phyloP scores from a whole-genome alignment of 2,329 filamentous ascomycete genomes.

The Ustilaginoidea virens region DNA sequence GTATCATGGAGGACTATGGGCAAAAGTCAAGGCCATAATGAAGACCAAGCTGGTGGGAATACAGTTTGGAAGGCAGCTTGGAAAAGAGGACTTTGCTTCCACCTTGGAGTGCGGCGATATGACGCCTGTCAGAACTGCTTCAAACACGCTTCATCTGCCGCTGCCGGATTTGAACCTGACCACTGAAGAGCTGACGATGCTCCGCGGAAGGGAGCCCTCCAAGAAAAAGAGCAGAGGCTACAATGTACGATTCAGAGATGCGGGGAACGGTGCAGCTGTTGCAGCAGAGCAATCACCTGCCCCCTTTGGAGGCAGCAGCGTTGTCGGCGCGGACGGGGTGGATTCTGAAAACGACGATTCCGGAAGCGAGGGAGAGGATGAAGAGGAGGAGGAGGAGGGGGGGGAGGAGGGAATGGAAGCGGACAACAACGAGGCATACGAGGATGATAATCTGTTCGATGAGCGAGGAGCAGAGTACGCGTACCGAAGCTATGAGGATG shows the following conservation, averaged over 20 bases:
- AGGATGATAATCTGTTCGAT: background rate
- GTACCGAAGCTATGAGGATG: constrained; percentile 6
- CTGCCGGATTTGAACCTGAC: constrained; percentile 20
- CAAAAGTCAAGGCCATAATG: constrained; percentile 77
- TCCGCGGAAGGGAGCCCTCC: constrained; percentile 18
- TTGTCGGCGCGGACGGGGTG: constrained; percentile 5
- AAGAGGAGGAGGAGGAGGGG: constrained; percentile 6
- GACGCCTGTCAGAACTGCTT: constrained; percentile 16
- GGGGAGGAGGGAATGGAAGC: constrained; percentile 12
- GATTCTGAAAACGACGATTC: constrained; percentile 9
- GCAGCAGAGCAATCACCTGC: constrained; percentile 6
- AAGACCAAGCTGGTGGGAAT: constrained; percentile 67
- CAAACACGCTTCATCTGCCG: constrained; percentile 17
- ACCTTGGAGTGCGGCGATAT: constrained; percentile 19
- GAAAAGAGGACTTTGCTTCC: constrained; percentile 18
- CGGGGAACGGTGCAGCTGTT: constrained; percentile 8
- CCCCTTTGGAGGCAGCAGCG: constrained; percentile 1
- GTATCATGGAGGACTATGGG: constrained; percentile 68
- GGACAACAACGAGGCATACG: constrained; percentile 6
- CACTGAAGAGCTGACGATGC: constrained; percentile 17
- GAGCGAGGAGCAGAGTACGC: too few relatives aligned
- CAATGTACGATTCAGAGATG: constrained; percentile 16
- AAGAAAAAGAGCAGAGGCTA: constrained; percentile 22
- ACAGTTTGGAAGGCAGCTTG: constrained; percentile 36
- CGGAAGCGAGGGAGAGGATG: constrained; percentile 9